Conservation (phyloP, 2,329 filamentous ascomycete species). For the Ilyonectria mors-panacis region DNA sequence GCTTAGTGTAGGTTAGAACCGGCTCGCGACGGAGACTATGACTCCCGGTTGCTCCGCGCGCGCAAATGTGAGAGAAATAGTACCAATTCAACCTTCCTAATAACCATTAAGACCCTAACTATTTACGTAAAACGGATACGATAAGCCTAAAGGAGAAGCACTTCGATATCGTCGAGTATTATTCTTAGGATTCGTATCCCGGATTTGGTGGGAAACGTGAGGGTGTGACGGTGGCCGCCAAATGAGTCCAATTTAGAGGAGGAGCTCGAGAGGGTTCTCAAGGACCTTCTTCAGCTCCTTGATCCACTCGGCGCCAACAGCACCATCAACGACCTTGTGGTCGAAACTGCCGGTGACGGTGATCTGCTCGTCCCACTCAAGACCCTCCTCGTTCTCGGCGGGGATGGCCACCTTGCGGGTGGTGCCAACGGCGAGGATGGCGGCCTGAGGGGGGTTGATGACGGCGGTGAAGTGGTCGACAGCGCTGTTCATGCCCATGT, state of each 20-base stretch:
- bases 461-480: conserved; percentile 98
- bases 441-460: conserved; percentile 98
- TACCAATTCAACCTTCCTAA: conserved; percentile 32
- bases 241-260: conserved; percentile 74
- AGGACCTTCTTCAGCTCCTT: conserved; percentile 96
- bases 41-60: conserved; percentile 26
- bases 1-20: conserved; percentile 23
- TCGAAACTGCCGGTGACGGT: conserved; percentile 96
- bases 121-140: conserved; percentile 35
- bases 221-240: conserved; percentile 24
- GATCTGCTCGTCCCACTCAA: conserved; percentile 98
- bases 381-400: conserved; percentile 86
- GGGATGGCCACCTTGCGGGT: conserved; percentile 96
- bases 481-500: conserved; percentile 99
- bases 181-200: conserved; percentile 30
- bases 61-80: conserved; percentile 21
- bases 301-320: conserved; percentile 97
- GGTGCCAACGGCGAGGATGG: conserved; percentile 94
- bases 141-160: conserved; percentile 30
- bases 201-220: conserved; percentile 12
- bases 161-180: conserved; percentile 35
- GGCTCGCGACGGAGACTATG: conserved; percentile 29
- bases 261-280: conserved; percentile 95
- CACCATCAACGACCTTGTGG: conserved; percentile 98
- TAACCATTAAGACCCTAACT: conserved; percentile 35